Base-by-base conservation (phyloP, 176 grass and related monocot genomes). In the Dendrocalamus sinicus region DNA sequence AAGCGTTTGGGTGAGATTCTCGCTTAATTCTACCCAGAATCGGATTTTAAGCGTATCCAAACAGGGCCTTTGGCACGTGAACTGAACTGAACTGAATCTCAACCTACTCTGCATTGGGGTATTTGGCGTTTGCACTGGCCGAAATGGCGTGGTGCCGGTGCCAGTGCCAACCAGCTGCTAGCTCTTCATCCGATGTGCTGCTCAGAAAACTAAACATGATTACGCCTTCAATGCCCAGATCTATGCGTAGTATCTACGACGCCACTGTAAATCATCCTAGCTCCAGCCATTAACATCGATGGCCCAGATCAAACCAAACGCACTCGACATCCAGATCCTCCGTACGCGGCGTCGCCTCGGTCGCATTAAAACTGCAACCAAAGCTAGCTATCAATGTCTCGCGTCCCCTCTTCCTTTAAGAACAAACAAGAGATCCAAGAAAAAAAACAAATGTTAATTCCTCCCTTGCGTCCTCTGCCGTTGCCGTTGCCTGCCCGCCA, bases 381-480 rank as follows among this genome's bases (percentile, higher is more conserved):
- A 81, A 72, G 68, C 58, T 12, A 66, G 45, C 22, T 54, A 80
- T 87, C 58, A 55, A 66, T 80, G 77, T 66, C 26, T 5, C 9
- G 15, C 23, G 40, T 45, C 43, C 14, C 50, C 8, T 57, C 3
- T 77, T 62, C 15, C 80, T 83, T 88, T 1, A 78, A 64, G 28
- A 67, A n/a, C 4, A 46, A 72, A 24, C 64, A 43, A 72, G 86
- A 65, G 74, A 79, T 79, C 74, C 86, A 53, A 73, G 46, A 54
- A 13, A 59, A 65, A 72, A 72, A 16, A n/a, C n/a, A 26, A 61
- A 48, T 51, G 43, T n/a, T 12, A 8, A n/a, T 44, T 24, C 28
- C 22, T 41, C 64, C 54, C 6, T 47, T 0, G 4, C 22, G 28
- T n/a, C 4, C 32, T 57, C 19, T 50, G 65, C 24, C 66, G 8